Conservation (phyloP, 2,329 filamentous ascomycete genomes). For the Acarospora socialis region DNA sequence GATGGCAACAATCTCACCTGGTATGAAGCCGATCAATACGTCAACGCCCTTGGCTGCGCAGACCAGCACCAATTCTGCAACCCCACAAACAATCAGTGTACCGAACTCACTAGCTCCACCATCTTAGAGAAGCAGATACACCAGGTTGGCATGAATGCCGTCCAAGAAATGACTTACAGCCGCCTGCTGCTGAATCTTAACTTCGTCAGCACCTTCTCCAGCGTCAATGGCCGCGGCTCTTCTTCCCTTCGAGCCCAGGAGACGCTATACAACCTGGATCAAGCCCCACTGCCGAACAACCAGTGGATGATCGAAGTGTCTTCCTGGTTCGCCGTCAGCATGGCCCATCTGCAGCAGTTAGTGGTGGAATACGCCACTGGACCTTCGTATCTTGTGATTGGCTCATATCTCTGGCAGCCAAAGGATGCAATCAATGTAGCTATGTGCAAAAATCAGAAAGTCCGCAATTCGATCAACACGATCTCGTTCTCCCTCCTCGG, state of each 20-base stretch:
- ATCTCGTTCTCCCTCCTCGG: not conserved
- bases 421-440: not conserved
- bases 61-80: constrained; percentile 7
- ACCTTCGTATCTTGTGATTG: not conserved
- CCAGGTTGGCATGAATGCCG: not conserved
- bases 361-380: not conserved
- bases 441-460: not conserved
- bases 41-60: constrained; percentile 1
- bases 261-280: no score
- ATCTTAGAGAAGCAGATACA: no score
- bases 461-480: not conserved
- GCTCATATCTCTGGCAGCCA: not conserved
- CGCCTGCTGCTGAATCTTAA: not conserved
- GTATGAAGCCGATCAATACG: not conserved
- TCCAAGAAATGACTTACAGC: not conserved
- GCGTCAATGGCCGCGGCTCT: no score
- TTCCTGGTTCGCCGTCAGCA: not conserved
- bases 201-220: not conserved
- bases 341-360: not conserved
- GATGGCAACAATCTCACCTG: constrained; percentile 1
- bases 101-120: not conserved
- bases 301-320: constrained; percentile 5
- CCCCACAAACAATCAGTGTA: constrained; percentile 1
- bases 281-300: constrained; percentile 1
- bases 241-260: constrained; percentile 1